Evolutionary conservation across 2,329 filamentous ascomycete species (phyloP).

Genomic region (Diplodia corticola): DNA sequence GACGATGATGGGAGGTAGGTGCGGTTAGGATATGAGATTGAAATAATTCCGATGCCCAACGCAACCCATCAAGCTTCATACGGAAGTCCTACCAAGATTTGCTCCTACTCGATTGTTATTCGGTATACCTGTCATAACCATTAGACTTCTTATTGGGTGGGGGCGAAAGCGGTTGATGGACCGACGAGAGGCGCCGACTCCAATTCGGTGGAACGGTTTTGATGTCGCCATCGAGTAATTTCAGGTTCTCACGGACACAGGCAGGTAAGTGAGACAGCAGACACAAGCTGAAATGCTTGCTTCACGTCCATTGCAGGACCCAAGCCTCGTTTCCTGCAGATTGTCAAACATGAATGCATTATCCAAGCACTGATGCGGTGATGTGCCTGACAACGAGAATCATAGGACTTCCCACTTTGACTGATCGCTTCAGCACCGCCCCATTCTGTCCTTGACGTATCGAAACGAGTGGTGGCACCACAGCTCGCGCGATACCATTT

Average conservation of each 20-base stretch:
- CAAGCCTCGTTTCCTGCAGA: neutral
- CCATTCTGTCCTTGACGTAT: neutral
- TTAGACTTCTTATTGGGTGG: neutral
- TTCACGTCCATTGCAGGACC: neutral
- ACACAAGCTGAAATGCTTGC: neutral
- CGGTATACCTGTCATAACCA: neutral
- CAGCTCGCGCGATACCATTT: neutral
- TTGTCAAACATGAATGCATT: neutral
- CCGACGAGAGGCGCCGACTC: neutral
- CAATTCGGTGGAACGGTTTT: neutral
- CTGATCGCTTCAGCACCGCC: neutral
- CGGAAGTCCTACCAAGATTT: neutral
- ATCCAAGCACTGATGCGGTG: neutral
- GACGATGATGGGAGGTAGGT: slow-evolving; percentile 9
- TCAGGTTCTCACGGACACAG: neutral
- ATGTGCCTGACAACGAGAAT: too few species aligned
- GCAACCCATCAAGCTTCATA: neutral
- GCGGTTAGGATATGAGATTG: neutral
- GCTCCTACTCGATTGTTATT: neutral
- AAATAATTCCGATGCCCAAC: neutral
- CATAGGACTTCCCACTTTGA: neutral
- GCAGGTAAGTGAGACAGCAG: neutral
- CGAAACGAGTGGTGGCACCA: neutral
- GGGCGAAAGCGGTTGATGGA: neutral
- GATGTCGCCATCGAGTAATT: neutral